These are phyloP conservation scores for Gossypioides kirkii DNA, from an alignment of 345 rosid species.

Conservation along the genomic window DNA sequence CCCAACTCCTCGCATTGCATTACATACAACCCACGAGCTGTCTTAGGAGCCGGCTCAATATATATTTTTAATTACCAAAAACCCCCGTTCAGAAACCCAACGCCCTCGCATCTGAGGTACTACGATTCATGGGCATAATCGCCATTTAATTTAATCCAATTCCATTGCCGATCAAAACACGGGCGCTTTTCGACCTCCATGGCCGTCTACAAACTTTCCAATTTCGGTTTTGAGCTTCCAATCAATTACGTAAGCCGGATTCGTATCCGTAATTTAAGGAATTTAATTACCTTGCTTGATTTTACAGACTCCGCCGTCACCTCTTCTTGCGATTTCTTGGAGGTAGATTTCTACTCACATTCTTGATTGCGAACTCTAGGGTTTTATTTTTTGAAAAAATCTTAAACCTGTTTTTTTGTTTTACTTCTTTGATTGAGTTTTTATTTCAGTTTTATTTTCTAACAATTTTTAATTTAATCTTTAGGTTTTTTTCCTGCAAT, in stretches of 20 bases:
- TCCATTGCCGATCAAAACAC: slow-evolving; percentile 88
- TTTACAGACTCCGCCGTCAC: neutral
- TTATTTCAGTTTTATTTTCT: slow-evolving; percentile 26
- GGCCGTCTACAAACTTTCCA: slow-evolving; percentile 50
- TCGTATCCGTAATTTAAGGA: slow-evolving; percentile 20
- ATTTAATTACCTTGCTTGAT: slow-evolving; percentile 4
- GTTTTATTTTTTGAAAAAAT: slow-evolving; percentile 17
- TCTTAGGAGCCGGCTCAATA: slow-evolving; percentile 32
- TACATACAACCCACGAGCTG: slow-evolving; percentile 15
- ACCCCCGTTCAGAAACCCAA: slow-evolving; percentile 7
- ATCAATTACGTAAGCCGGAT: slow-evolving; percentile 21
- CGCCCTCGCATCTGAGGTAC: neutral
- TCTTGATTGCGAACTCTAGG: slow-evolving; percentile 37
- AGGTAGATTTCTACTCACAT: slow-evolving; percentile 31
- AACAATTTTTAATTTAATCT: slow-evolving; percentile 28
- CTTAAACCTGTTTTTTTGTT: neutral
- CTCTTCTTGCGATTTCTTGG: slow-evolving; percentile 24
- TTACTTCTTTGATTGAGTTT: slow-evolving; percentile 1
- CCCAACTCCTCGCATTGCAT: neutral
- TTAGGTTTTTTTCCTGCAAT: slow-evolving; percentile 25
- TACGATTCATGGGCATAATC: slow-evolving; percentile 31
- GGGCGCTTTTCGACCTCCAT: slow-evolving; percentile 51
- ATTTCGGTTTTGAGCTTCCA: slow-evolving; percentile 44
- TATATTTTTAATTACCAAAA: slow-evolving; percentile 22
- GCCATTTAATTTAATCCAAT: slow-evolving; percentile 33